Base-by-base conservation (phyloP, 495 filamentous ascomycete genomes). In the Astrothelium macrocarpum region DNA sequence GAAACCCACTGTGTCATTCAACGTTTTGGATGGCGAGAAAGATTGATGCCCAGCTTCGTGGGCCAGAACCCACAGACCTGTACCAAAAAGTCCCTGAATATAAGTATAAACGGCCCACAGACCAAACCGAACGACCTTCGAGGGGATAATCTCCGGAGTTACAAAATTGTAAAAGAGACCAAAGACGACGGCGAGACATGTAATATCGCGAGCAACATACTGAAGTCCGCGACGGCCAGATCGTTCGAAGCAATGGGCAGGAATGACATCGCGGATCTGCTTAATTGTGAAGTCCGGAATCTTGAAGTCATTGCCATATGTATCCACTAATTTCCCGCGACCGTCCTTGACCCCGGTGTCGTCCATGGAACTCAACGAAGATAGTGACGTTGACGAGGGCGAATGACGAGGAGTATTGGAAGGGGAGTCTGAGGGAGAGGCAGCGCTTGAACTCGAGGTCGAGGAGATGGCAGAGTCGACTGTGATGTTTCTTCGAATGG, bases 341-440 rank as follows among this genome's bases (percentile, higher is more conserved):
- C 60, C 71, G 49, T 74, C 71, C 71, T 78, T 77, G 39, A 65
- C 65, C n/a, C 76, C 69, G 45, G 77, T 75, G 12, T 73, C 75
- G 32, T 75, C 75, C n/a, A 79, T 71, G 16, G 90, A 94, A 53
- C 84, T 85, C 77, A 96, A 80, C 49, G 93, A 97, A 32, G 93
- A 96, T 59, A 96, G 82, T 2, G 93, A 96, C 4, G 94, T 95
- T 25, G 88, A 88, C 10, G 92, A 96, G 23, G 90, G 84, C 12
- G 90, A 95, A 42, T 84, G 84, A 25, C 53, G 64, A 29, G 71
- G 71, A 3, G 70, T 66, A 45, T 73, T 70, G 36, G 81, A 80
- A 60, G 91, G 90, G 14, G 89, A 91, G 32, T 77, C 74, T 49
- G 81, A 80, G 60, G 91, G 90, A 12, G 89, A 90, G 42, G 78